These are phyloP conservation scores for Psidium guajava DNA, from an alignment of 345 rosid species.

Conservation along the genomic window DNA sequence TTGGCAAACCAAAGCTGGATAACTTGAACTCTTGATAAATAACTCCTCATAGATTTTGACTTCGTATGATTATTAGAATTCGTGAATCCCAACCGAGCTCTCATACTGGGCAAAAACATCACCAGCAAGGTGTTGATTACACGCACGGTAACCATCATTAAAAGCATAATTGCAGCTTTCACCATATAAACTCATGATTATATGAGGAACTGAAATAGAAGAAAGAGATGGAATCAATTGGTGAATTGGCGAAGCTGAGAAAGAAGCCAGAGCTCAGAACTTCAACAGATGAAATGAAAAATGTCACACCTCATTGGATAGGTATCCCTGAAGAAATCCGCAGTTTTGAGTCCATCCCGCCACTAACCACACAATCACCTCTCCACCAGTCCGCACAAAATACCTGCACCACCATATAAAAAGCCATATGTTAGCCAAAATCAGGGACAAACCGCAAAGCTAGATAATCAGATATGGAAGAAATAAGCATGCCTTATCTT, in stretches of 20 bases:
- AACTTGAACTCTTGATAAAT: not conserved
- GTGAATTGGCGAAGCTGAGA: not conserved
- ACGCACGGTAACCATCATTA: not conserved
- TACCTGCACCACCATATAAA: constrained; percentile 30
- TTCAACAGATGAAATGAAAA: not conserved
- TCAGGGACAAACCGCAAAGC: not conserved
- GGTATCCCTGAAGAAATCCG: constrained; percentile 52
- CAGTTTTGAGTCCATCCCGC: constrained; percentile 83
- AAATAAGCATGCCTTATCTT: constrained; percentile 48
- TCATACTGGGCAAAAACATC: not conserved
- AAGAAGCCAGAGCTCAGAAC: not conserved
- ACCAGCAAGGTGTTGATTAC: not conserved
- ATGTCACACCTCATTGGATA: constrained; percentile 8
- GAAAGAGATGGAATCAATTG: not conserved
- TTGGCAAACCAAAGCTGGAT: not conserved
- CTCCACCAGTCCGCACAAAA: constrained; percentile 97
- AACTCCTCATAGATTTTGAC: not conserved
- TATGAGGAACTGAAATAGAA: not conserved
- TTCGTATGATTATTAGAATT: not conserved
- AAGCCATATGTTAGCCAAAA: not conserved
- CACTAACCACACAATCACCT: constrained; percentile 66
- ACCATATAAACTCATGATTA: not conserved
- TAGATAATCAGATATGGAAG: not conserved
- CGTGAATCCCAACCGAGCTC: not conserved
- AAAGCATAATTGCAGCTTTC: not conserved